Evolutionary conservation across 345 rosid genomes (phyloP).

Genomic region (Boechera stricta): DNA sequence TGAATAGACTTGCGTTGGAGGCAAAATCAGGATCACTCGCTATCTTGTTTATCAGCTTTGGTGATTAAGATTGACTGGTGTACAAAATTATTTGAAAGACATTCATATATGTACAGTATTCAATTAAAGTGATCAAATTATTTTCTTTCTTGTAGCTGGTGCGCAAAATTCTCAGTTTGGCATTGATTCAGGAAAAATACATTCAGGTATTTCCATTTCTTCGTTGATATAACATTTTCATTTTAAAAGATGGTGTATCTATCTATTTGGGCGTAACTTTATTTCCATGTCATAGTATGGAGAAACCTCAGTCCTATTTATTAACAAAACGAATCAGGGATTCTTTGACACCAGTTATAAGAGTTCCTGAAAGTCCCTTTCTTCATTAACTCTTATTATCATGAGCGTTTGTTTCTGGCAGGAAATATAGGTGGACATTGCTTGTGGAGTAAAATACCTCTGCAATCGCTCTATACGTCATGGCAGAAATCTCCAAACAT

Average conservation of each 20-base stretch:
- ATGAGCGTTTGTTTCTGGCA: slow-evolving; percentile 44
- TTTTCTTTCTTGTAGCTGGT: slow-evolving; percentile 63
- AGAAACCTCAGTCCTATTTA: slow-evolving; percentile 9
- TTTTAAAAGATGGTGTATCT: not conserved
- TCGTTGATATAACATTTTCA: not conserved
- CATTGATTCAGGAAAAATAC: slow-evolving; percentile 66
- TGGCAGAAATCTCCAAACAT: slow-evolving; percentile 88
- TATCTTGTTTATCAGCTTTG: slow-evolving; percentile 84
- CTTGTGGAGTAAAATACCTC: slow-evolving; percentile 76
- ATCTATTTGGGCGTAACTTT: not conserved
- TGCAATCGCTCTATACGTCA: slow-evolving; percentile 67
- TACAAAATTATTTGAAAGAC: not conserved
- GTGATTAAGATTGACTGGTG: slow-evolving; percentile 47
- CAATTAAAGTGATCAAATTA: slow-evolving; percentile 29
- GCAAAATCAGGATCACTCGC: slow-evolving; percentile 81
- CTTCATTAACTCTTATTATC: slow-evolving; percentile 14
- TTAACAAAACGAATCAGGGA: slow-evolving; percentile 11
- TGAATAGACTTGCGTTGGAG: slow-evolving; percentile 74
- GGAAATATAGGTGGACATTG: slow-evolving; percentile 87
- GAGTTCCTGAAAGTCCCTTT: slow-evolving; percentile 25
- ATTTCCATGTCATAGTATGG: not conserved
- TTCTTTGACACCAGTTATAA: slow-evolving; percentile 17
- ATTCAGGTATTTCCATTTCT: slow-evolving; percentile 52
- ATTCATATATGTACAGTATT: slow-evolving; percentile 32
- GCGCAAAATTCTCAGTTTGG: slow-evolving; percentile 64